Base-by-base conservation (phyloP, 2,329 filamentous ascomycete genomes). In the Davidsoniella neocaledoniae region DNA sequence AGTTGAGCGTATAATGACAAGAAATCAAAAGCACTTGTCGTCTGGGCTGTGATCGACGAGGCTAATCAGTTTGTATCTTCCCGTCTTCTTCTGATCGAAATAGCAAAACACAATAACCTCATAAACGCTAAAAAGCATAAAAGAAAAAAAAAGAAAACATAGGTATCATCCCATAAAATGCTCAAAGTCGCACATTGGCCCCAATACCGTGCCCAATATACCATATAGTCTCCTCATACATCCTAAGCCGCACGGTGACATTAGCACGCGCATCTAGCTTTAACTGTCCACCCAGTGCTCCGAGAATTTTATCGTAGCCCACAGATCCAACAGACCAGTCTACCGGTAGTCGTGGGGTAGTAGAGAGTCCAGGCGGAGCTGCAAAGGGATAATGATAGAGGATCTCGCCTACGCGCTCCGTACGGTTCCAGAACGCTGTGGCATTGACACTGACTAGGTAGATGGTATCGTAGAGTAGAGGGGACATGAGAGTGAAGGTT, bases 371-470 rank as follows among this genome's bases (percentile, higher is more conserved):
- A 0, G 88, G 86, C 0, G 81, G 80, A 1, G 87, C 82, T 2
- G 77, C 74, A 58, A 96, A 90, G 0, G 84, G 77, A 14, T 77
- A 61, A 38, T 81, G 71, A 60, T 91, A 86, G 21, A 81, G 57
- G 52, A 96, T 95, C 23, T 71, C 75, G 1, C 88, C 91, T 0
- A 94, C 71, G 1, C 79, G 74, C 48, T 90, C 78, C 7, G 79
- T 83, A 54, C 83, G 76, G 55, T 94, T 86, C 63, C 94, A 93
- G 54, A 79, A 82, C 0, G 91, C 87, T 1, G 82, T 86, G 5
- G 90, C 90, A 59, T 94, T 82, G 58, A 96, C 74, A 46, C 71
- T 73, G 37, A 86, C 85, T 54, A 98, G 74, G 57, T 79, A 83
- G 16, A 96, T 65, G 1, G 79, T 86, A 47, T 83, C 83, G 52